Percentiles rank a stretch among this genome's conserved stretches.
These are phyloP conservation scores for Diophrys appendiculata DNA, from an alignment of 73 alveolate genomes.

Conservation along the genomic window DNA sequence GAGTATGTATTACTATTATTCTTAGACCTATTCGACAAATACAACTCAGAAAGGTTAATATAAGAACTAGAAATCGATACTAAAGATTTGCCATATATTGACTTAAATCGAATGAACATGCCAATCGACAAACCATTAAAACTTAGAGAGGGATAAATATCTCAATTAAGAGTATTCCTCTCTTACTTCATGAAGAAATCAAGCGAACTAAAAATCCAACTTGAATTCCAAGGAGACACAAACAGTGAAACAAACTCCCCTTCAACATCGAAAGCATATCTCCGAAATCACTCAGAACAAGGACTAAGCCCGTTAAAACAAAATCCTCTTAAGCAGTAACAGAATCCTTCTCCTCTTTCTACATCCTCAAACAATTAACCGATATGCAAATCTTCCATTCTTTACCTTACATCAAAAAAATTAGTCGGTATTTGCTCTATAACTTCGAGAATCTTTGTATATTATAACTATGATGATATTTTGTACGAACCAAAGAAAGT, in stretches of 20 bases:
- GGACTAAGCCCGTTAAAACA: not conserved
- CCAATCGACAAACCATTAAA: not conserved
- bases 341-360: too few species aligned
- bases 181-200: not conserved
- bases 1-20: slow-evolving; percentile 25
- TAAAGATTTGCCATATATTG: slow-evolving; percentile 42
- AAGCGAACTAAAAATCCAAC: not conserved
- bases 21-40: slow-evolving; percentile 21
- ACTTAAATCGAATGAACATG: not conserved
- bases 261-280: too few species aligned
- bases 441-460: too few species aligned
- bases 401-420: too few species aligned
- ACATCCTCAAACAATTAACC: slow-evolving; percentile 9
- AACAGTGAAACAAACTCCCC: too few species aligned
- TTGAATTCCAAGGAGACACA: too few species aligned
- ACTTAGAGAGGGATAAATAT: too few species aligned
- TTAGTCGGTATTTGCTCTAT: too few species aligned
- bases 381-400: slow-evolving; percentile 51
- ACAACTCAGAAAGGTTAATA: slow-evolving; percentile 17
- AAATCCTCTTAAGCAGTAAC: not conserved
- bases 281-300: too few species aligned
- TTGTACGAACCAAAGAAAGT: too few species aligned
- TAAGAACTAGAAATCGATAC: slow-evolving; percentile 20
- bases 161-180: not conserved
- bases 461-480: too few species aligned